These are phyloP conservation scores for Globisporangium paroecandrum DNA, from an alignment of 352 stramenopile species.

Conservation along the genomic window DNA sequence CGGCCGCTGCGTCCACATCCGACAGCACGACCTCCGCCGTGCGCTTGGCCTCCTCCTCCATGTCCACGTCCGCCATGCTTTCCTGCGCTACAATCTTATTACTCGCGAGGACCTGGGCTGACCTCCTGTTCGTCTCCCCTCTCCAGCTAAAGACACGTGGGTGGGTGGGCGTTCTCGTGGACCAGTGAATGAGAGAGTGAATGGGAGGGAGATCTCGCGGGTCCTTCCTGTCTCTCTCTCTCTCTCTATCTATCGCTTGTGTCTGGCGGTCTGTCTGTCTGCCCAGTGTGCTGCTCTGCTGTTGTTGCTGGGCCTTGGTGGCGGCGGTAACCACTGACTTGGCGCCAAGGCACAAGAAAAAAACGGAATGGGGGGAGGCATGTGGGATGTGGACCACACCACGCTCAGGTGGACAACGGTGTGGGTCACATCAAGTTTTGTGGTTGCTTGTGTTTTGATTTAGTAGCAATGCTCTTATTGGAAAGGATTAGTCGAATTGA, in stretches of 20 bases:
- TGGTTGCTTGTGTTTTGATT: neutral
- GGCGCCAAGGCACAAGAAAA: neutral
- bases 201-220: neutral
- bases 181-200: neutral
- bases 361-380: slow-evolving; percentile 1
- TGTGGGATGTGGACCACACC: neutral
- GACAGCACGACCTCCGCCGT: slow-evolving; percentile 12
- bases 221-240: neutral
- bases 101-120: neutral
- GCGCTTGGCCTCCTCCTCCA: slow-evolving; percentile 25
- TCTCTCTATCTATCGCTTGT: neutral
- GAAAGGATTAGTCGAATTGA: neutral
- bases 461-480: neutral
- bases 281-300: neutral
- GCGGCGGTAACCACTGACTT: slow-evolving; percentile 6
- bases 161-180: neutral
- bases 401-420: neutral
- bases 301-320: neutral
- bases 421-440: neutral
- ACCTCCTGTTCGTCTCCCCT: neutral
- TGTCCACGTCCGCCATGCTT: slow-evolving; percentile 37
- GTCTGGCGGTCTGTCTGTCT: neutral
- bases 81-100: neutral
- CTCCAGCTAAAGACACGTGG: neutral
- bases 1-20: slow-evolving; percentile 32